These are phyloP conservation scores for Rubia peregrina DNA, from an alignment of 305 asterid genomes.

Conservation along the genomic window DNA sequence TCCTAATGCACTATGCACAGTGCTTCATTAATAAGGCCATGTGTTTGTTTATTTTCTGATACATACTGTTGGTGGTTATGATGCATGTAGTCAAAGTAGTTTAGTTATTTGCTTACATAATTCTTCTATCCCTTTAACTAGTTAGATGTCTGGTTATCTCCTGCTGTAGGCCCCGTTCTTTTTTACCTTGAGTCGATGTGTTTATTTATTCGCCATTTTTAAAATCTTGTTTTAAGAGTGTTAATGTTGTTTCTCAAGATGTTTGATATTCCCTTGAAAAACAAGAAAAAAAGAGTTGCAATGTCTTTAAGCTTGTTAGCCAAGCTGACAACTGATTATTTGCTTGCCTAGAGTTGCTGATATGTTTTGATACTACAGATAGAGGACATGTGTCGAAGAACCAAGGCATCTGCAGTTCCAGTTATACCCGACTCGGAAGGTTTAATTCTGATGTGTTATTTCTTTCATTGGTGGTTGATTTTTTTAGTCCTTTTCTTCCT, in stretches of 20 bases:
- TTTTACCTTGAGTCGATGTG: background rate
- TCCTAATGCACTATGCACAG: background rate
- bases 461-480: background rate
- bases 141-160: background rate
- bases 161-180: background rate
- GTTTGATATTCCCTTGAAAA: background rate
- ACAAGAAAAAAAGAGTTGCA: background rate
- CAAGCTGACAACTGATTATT: background rate
- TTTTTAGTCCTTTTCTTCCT: background rate
- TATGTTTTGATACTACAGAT: conserved; percentile 46
- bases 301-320: conserved; percentile 1
- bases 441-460: conserved; percentile 13
- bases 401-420: conserved; percentile 85
- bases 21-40: background rate
- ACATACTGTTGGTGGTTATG: background rate
- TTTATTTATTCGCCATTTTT: background rate
- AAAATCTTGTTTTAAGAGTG: background rate
- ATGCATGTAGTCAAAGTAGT: background rate
- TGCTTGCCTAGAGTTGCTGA: conserved; percentile 17
- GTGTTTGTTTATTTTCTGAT: background rate
- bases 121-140: background rate
- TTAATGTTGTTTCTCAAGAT: background rate
- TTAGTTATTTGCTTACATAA: background rate
- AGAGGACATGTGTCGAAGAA: conserved; percentile 77
- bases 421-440: conserved; percentile 98